phyloP scores from a whole-genome alignment of 176 grass and related monocot genomes.

The Hsuehochloa calcarea region DNA sequence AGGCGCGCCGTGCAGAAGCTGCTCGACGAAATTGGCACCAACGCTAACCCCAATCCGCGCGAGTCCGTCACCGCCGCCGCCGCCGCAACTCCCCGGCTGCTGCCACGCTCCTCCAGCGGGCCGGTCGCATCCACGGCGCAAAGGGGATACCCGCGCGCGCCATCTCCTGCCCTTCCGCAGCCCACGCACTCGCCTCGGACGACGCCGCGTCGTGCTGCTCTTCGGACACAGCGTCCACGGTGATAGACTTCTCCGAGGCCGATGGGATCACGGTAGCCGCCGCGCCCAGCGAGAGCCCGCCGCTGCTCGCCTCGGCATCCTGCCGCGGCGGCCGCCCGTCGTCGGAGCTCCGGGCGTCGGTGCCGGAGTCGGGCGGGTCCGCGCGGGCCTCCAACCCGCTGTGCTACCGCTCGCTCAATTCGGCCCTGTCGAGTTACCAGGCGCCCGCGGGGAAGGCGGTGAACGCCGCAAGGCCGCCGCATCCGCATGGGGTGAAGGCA shows the following conservation, averaged over 20 bases:
- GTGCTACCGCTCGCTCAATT: slow-evolving; percentile 69
- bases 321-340: slow-evolving; percentile 40
- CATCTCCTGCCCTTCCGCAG: slow-evolving; percentile 24
- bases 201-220: slow-evolving; percentile 37
- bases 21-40: slow-evolving; percentile 53
- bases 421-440: slow-evolving; percentile 50
- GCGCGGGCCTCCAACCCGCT: slow-evolving; percentile 55
- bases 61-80: background rate
- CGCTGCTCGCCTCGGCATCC: slow-evolving; percentile 41
- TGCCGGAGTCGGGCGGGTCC: slow-evolving; percentile 48
- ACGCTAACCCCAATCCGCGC: slow-evolving; percentile 18
- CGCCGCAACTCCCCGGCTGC: slow-evolving; percentile 5
- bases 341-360: slow-evolving; percentile 67
- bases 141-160: slow-evolving; percentile 38
- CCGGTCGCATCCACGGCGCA: background rate
- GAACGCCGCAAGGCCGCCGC: slow-evolving; percentile 52
- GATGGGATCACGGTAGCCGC: slow-evolving; percentile 24
- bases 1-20: slow-evolving; percentile 62
- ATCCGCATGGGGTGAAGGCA: slow-evolving; percentile 46
- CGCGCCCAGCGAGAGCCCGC: slow-evolving; percentile 68
- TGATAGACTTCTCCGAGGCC: slow-evolving; percentile 52
- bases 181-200: background rate
- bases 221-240: slow-evolving; percentile 44
- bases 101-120: slow-evolving; percentile 33
- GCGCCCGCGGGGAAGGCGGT: slow-evolving; percentile 17